Evolutionary conservation across 352 stramenopile genomes (phyloP), one percentile per base, ranked within the genome.

Genomic region (Globisporangium middletonii): DNA sequence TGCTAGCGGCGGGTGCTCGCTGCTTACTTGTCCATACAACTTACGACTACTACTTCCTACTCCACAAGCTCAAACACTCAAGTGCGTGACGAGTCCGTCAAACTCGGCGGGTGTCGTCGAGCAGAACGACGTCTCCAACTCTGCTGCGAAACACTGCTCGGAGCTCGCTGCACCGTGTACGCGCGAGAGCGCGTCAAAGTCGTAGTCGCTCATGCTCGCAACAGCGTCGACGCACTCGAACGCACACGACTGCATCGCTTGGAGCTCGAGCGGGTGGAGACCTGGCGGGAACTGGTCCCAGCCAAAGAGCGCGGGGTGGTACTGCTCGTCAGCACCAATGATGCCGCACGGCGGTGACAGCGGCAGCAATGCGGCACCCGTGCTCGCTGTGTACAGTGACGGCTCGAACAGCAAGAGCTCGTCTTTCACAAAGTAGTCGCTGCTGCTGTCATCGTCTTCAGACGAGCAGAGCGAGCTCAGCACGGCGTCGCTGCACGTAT

Each of bases 231-330:
- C 23, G 33, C 43, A 47, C 43, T 47, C 43, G 15, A 47, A n/a
- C 15, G 43, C 12, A 5, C 12, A 53, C 23, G 57, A n/a, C n/a
- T 46, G 50, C 50, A 51, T 0, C 23, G 48, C 15, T 15, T 33
- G 50, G 3, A 63, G 35, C 19, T 63, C 57, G 18, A 46, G 16
- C 15, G 41, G 4, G 4, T 53, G 42, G 11, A 53, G 35, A 13
- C 33, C 50, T 23, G 35, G 19, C 7, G 49, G 43, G 11, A 52
- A 54, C n/a, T 57, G 51, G 3, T 49, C 57, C 50, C 51, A 63
- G 2, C 50, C 57, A 19, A 53, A 52, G 9, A 53, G 44, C 30
- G 43, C 33, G 0, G 57, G 43, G 16, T 35, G 48, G 43, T 27
- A 50, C 42, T 42, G 23, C 7, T 58, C 57, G 52, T 38, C 33